Evolutionary conservation across 1,284 basidiomycete genomes (phyloP).

Genomic region (Heterobasidion annosum): DNA sequence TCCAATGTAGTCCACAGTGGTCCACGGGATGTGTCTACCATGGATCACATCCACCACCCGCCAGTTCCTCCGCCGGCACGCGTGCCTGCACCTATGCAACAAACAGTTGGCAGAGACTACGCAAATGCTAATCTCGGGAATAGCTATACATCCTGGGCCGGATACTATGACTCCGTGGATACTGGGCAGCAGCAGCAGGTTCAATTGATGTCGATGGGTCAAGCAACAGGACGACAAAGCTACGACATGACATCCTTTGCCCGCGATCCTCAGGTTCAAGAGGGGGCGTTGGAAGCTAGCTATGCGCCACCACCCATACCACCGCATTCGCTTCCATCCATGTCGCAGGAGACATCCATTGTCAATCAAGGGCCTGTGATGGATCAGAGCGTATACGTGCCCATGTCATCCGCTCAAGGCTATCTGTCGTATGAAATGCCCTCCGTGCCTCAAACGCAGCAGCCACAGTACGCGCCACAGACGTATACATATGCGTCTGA

Average conservation of each 20-base stretch:
- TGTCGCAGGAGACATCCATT: no score
- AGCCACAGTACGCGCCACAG: neutral
- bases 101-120: neutral
- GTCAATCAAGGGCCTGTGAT: neutral
- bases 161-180: neutral
- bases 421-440: neutral
- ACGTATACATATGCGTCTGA: neutral
- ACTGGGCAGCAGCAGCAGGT: neutral
- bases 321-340: neutral
- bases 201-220: neutral
- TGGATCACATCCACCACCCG: neutral
- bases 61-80: neutral
- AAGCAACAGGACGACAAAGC: neutral
- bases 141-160: constrained; percentile 9
- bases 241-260: neutral
- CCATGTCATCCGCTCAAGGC: neutral
- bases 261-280: neutral
- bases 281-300: neutral
- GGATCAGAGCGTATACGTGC: neutral
- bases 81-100: neutral
- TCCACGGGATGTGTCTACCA: neutral
- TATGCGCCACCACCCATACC: neutral
- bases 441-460: neutral
- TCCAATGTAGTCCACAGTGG: neutral
- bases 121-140: neutral